phyloP scores from a whole-genome alignment of 2,329 filamentous ascomycete species.

The Fusarium falciforme region DNA sequence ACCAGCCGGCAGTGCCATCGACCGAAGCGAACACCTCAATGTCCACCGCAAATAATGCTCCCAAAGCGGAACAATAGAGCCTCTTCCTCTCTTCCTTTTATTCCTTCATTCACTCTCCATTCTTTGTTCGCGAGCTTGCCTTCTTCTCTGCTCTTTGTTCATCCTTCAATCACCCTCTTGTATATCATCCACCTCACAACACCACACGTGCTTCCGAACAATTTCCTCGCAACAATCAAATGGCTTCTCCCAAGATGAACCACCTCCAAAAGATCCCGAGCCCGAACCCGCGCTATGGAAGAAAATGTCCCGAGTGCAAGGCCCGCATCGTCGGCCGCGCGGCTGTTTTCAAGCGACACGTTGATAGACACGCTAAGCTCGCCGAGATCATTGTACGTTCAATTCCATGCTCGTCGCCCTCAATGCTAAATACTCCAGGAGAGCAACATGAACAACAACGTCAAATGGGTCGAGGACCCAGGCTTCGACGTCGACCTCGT shows the following conservation, averaged over 20 bases:
- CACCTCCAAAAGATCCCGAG: neutral
- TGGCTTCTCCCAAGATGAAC: neutral
- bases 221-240: neutral
- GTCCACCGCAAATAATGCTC: neutral
- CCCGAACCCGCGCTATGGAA: neutral
- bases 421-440: neutral
- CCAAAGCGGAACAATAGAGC: neutral
- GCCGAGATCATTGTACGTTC: neutral
- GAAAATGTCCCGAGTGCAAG: conserved; percentile 14
- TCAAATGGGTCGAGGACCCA: neutral
- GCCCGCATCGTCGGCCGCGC: conserved; percentile 5
- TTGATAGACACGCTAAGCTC: conserved; percentile 15
- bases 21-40: neutral
- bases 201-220: neutral
- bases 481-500: conserved; percentile 10
- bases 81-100: neutral
- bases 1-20: neutral
- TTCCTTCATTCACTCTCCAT: neutral
- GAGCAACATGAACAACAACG: neutral
- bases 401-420: fast-evolving
- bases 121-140: neutral
- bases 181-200: neutral
- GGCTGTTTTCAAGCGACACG: conserved; percentile 6
- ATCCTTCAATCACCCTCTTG: neutral
- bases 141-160: neutral